Percentiles rank a stretch among this genome's conserved stretches.
Conservation (phyloP, 2,329 filamentous ascomycete genomes). For the Trichoderma citrinoviride region DNA sequence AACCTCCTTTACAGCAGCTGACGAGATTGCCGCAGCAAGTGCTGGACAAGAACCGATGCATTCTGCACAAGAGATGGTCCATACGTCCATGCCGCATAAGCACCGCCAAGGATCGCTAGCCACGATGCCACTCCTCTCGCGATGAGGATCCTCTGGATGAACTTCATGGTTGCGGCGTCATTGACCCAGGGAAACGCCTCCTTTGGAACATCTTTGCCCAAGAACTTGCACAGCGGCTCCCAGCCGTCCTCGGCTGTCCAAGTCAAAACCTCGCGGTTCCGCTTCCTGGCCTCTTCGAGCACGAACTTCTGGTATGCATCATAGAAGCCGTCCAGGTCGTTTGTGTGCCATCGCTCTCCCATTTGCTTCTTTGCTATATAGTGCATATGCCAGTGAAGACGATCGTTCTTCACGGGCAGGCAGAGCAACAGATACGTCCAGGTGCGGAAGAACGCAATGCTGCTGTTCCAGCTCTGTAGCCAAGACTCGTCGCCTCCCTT, state of each 20-base stretch:
- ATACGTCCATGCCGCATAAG: slow-evolving; percentile 19
- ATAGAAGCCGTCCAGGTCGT: slow-evolving; percentile 23
- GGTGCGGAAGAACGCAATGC: slow-evolving; percentile 32
- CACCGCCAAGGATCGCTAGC: slow-evolving; percentile 16
- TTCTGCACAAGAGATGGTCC: slow-evolving; percentile 19
- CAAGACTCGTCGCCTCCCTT: slow-evolving; percentile 28
- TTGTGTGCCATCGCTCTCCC: slow-evolving; percentile 21
- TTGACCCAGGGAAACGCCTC: slow-evolving; percentile 37
- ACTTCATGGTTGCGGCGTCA: slow-evolving; percentile 27
- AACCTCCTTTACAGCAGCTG: not conserved
- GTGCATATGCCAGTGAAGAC: slow-evolving; percentile 32
- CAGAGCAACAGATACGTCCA: slow-evolving; percentile 29
- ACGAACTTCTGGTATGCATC: slow-evolving; percentile 30
- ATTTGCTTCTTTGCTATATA: slow-evolving; percentile 7
- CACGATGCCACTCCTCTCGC: slow-evolving; percentile 23
- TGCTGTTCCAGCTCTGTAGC: slow-evolving; percentile 29
- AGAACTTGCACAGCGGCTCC: slow-evolving; percentile 43
- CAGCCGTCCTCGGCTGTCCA: slow-evolving; percentile 41
- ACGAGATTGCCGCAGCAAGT: not conserved
- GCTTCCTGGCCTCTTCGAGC: slow-evolving; percentile 31
- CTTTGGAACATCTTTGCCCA: slow-evolving; percentile 36
- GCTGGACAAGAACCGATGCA: not conserved
- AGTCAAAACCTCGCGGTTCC: slow-evolving; percentile 29
- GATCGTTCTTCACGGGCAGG: slow-evolving; percentile 31
- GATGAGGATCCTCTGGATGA: slow-evolving; percentile 22